Base-by-base conservation (phyloP, 176 grass and related monocot species). In the Bolboschoenus planiculmis region DNA sequence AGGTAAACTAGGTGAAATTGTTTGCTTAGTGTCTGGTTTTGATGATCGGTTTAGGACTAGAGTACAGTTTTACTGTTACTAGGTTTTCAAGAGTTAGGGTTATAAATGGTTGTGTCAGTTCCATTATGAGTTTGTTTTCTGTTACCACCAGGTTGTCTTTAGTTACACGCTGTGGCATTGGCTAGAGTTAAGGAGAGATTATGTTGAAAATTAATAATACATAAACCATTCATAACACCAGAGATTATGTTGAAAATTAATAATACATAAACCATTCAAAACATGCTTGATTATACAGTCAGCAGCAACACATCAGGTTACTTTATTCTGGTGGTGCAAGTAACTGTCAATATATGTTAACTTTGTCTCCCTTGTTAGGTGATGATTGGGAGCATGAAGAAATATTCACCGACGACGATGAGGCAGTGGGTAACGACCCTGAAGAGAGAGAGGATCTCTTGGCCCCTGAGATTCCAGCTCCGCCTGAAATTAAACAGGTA, bases 351-450 rank as follows among this genome's bases (percentile, higher is more conserved):
- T 35, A 10, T 29, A 10, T 21, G 27, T 80, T 40, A 24, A 59
- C 42, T 10, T 42, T 43, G 83, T 84, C 10, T 51, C 43, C 24
- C 83, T 63, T 79, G 67, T 85, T 65, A 97, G 90, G 95, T 91
- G 95, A 97, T 43, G 81, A 97, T 77, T 97, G 95, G 95, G 95
- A 97, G 60, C 95, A 97, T 62, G 87, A 90, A 86, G 95, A 98
- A 81, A 90, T 65, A 80, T 98, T 98, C 80, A 98, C 92, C 50
- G 92, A 98, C 79, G 95, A 97, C 70, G 95, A 95, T 50, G 95
- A 98, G 75, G 87, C 87, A 63, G 55, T 87, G 42, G 90, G 91
- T 37, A 61, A 89, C 85, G 90, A 98, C 74, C 84, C 84, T 72
- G 92, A 88, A 67, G 87, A 98, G 94, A 84, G 89, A 81, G 60